Conservation (phyloP, 2,329 filamentous ascomycete species). For the Fusarium guadeloupense region DNA sequence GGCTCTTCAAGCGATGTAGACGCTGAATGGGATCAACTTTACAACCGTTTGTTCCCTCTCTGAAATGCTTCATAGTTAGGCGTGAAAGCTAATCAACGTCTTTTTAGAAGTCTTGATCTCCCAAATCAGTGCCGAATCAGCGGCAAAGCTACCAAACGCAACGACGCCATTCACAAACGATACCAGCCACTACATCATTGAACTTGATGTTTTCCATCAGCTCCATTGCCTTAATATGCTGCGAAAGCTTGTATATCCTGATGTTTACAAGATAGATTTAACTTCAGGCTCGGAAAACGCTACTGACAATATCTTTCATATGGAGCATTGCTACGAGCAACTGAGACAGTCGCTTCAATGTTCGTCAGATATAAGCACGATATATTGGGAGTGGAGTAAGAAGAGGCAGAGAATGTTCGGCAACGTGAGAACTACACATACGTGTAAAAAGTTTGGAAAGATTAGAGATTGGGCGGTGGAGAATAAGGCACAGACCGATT, state of each 20-base stretch:
- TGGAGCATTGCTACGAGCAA: constrained; percentile 14
- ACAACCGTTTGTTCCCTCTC: not conserved
- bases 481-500: constrained; percentile 2
- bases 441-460: constrained; percentile 8
- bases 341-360: constrained; percentile 8
- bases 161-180: constrained; percentile 11
- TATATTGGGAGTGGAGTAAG: constrained; percentile 9
- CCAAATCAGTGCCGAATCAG: not conserved
- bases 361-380: constrained; percentile 1
- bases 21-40: not conserved
- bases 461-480: constrained; percentile 8
- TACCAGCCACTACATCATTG: constrained; percentile 8
- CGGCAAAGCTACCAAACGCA: constrained; percentile 1
- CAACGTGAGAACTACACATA: constrained; percentile 6
- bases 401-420: constrained; percentile 11
- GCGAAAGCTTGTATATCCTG: constrained; percentile 2
- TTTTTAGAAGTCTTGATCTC: not conserved
- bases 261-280: constrained; percentile 2
- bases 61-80: too few relatives aligned
- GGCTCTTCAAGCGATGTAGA: constrained; percentile 7
- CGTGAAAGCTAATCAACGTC: not conserved
- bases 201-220: constrained; percentile 11
- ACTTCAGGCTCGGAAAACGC: constrained; percentile 4
- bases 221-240: constrained; percentile 8
- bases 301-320: constrained; percentile 6